Evolutionary conservation across 176 grass and related monocot genomes (phyloP), one percentile per base, ranked within the genome.

Genomic region (Coix lacrymajobi): DNA sequence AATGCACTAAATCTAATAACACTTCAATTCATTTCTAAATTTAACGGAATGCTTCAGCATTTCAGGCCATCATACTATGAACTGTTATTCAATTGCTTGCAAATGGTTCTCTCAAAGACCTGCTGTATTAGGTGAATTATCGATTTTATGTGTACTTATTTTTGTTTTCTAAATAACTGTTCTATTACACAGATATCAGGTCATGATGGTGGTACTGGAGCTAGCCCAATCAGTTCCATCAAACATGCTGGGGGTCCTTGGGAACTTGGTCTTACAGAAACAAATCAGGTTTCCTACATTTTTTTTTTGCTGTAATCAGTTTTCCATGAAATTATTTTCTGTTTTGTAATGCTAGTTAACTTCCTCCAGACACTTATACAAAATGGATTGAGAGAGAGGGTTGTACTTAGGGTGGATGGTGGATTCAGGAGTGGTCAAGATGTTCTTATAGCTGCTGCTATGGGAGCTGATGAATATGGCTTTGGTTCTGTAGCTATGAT

Each of bases 401-500:
- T 99, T 48, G 92, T 99, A 66, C 85, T 99, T 75, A 87, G 97
- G 87, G 97, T 99, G 69, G 97, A 99, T 67, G 97, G 97, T 78
- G 97, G 97, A 90, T 99, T 99, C 79, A 99, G 94, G 81, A 99
- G 97, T 75, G 93, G 97, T 25, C 71, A 86, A 70, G 97, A 99
- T 80, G 87, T 99, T 51, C 87, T 99, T 75, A 90, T 99, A 83
- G 97, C 91, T 85, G 97, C 97, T 76, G 87, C 91, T 67, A 96
- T 99, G 97, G 97, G 97, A 57, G 97, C 97, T 66, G 97, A 99
- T 85, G 97, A 99, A 81, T 99, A 96, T 92, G 97, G 97, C 76
- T 99, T 99, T 87, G 97, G 97, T 81, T 99, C 97, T 66, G 97
- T 99, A 69, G 97, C 97, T 81, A 99, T 99, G 97, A 99, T 99